Evolutionary conservation across 495 filamentous ascomycete genomes (phyloP).

Genomic region (Stereocaulon alpinum): DNA sequence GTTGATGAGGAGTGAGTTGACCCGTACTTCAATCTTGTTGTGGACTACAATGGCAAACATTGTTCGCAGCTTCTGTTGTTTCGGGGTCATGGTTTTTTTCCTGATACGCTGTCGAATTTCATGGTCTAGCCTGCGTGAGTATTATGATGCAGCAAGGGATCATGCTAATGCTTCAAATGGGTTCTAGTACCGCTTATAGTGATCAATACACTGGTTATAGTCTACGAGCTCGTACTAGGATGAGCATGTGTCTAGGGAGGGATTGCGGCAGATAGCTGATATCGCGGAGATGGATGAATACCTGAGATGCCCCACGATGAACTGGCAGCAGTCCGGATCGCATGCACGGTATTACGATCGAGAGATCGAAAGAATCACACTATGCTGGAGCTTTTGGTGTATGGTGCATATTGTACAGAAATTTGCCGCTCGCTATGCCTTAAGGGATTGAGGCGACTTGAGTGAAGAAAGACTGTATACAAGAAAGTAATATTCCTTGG

Average conservation of each 20-base stretch:
- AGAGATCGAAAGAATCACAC: too few relatives aligned
- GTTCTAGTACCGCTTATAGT: conserved; percentile 78
- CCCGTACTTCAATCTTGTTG: neutral
- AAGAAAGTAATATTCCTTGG: neutral
- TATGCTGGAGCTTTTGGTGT: neutral
- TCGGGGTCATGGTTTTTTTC: too few relatives aligned
- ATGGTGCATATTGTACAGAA: conserved; percentile 7
- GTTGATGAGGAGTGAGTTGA: conserved; percentile 79
- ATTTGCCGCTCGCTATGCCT: neutral
- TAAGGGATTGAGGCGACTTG: neutral
- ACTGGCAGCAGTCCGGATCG: too few relatives aligned
- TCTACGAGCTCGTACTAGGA: conserved; percentile 81
- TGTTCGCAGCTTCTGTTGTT: too few relatives aligned
- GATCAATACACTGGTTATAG: conserved; percentile 81
- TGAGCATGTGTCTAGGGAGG: conserved; percentile 32
- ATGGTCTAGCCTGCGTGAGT: too few relatives aligned
- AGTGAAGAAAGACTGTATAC: neutral
- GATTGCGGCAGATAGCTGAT: neutral
- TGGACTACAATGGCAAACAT: too few relatives aligned
- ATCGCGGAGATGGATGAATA: neutral
- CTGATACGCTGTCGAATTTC: too few relatives aligned
- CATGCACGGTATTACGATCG: neutral
- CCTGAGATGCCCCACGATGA: conserved; percentile 7
- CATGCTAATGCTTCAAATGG: neutral
- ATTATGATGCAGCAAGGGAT: neutral